These are phyloP conservation scores for Euclidium syriacum DNA, from an alignment of 345 rosid species.

Conservation along the genomic window DNA sequence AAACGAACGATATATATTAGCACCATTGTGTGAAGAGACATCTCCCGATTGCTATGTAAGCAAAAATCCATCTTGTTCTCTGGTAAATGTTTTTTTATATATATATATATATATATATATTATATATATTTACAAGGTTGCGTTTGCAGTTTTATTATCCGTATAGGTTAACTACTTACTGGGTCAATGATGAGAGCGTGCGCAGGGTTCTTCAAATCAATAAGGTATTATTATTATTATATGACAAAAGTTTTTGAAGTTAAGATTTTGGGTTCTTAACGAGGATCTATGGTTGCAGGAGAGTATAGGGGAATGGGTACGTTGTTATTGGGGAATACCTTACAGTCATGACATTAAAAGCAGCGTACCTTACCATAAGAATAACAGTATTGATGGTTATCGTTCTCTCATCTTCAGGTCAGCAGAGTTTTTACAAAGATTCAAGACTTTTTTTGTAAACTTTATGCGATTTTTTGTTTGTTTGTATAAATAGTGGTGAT, in stretches of 20 bases:
- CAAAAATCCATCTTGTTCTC: conserved; percentile 4
- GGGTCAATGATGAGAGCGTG: conserved; percentile 29
- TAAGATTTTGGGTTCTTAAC: background rate
- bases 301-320: conserved; percentile 19
- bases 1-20: background rate
- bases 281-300: conserved; percentile 5
- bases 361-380: conserved; percentile 22
- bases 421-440: background rate
- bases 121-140: background rate
- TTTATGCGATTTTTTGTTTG: conserved; percentile 7
- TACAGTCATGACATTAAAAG: conserved; percentile 11
- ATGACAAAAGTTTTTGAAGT: background rate
- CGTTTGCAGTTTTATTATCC: conserved; percentile 16
- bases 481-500: conserved; percentile 44
- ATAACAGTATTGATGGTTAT: conserved; percentile 23
- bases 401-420: conserved; percentile 27
- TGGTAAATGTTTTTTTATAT: too few relatives aligned
- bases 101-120: too few relatives aligned
- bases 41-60: conserved; percentile 22
- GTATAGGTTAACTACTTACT: conserved; percentile 1
- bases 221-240: conserved; percentile 10
- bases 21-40: background rate
- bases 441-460: background rate
- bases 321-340: conserved; percentile 2
- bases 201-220: conserved; percentile 15